Base-by-base conservation (phyloP, 257 asterid genomes). In the Scutellaria baicalensis region DNA sequence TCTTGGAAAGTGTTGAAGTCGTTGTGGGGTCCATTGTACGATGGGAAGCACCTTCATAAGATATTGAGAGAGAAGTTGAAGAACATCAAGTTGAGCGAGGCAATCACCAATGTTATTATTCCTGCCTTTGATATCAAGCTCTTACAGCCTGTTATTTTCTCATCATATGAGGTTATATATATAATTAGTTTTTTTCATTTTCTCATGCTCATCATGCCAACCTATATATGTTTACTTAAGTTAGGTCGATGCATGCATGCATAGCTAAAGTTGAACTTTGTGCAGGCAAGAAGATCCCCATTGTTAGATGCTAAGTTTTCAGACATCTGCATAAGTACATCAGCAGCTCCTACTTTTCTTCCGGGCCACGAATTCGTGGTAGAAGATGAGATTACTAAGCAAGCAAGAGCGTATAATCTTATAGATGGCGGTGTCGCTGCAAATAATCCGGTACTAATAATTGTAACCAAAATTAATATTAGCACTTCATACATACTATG, bases 371-470 rank as follows among this genome's bases (percentile, higher is more conserved):
- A 70, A 2, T 88, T 88, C 69, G 57, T 13, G 3, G 75, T 69
- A 8, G 21, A 27, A 20, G 82, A 85, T 10, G 58, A 51, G 0
- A 3, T 27, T 27, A 10, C 70, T 1, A 90, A 86, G 6, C 64
- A 60, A 0, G 7, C 4, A 8, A 55, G 65, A 1, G 92, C 86
- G 23, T 86, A 60, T 59, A 76, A 88, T 70, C 95, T 88, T 58
- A 79, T 88, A 13, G 95, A 88, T 11, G 92, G 92, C 0, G 85
- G 80, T 8, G 79, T 85, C 5, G 88, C 88, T 8, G 95, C 95
- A 14, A 88, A 83, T 74, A 88, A 86, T 72, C 93, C 66, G 66
- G 66, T 59, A 59, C n/a, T n/a, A n/a, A n/a, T n/a, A n/a, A n/a
- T n/a, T n/a, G n/a, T n/a, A n/a, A n/a, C n/a, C n/a, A n/a, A n/a